Percentiles rank a stretch among this genome's conserved stretches.
These are phyloP conservation scores for Conringia planisiliqua DNA, from an alignment of 345 rosid species.

Conservation along the genomic window DNA sequence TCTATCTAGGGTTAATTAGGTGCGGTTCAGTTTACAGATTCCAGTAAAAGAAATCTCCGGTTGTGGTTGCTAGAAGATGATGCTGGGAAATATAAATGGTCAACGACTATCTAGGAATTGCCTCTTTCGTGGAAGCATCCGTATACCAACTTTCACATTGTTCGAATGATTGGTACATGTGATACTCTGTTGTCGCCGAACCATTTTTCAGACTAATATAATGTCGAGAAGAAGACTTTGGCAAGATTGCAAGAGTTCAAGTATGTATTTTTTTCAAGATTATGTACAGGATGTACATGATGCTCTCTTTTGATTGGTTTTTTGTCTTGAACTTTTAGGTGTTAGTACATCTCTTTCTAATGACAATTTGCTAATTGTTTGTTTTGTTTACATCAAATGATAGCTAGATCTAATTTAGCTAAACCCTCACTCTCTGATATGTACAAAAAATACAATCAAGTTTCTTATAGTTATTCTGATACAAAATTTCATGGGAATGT, in stretches of 20 bases:
- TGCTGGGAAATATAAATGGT: no score
- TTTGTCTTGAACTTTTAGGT: no score
- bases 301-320: no score
- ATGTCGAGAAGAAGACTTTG: neutral
- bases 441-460: no score
- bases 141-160: neutral
- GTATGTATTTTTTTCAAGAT: neutral
- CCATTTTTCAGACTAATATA: neutral
- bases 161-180: neutral
- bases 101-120: neutral
- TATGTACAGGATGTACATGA: neutral
- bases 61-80: neutral
- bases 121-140: neutral
- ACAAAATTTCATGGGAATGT: neutral
- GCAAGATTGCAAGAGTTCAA: neutral
- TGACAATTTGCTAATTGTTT: no score
- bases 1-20: neutral
- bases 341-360: no score
- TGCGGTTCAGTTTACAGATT: neutral
- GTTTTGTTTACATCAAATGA: no score
- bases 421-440: no score
- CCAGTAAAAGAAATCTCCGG: neutral
- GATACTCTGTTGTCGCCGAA: neutral
- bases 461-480: neutral
- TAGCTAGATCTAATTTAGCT: no score